These are phyloP conservation scores for Thalassiosira livingstoniorum DNA, from an alignment of 352 stramenopile species.

Conservation along the genomic window DNA sequence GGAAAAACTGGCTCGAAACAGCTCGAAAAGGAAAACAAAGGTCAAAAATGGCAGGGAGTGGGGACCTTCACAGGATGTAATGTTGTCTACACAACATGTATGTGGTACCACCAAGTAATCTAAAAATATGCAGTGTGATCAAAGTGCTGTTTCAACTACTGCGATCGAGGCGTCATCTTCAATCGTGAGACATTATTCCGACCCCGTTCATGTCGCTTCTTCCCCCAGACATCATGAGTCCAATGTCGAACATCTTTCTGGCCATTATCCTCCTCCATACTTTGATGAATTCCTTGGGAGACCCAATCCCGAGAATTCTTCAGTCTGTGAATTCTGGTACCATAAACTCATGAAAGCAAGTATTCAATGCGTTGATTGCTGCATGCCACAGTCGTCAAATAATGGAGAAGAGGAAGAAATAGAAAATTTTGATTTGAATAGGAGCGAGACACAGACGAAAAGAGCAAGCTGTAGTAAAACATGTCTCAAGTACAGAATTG, in stretches of 20 bases:
- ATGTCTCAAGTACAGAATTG: no score
- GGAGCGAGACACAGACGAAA: not conserved
- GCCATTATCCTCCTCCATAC: slow-evolving; percentile 12
- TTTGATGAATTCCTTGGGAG: slow-evolving; percentile 18
- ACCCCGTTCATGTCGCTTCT: slow-evolving; percentile 35
- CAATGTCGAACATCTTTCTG: not conserved
- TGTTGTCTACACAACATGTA: no score
- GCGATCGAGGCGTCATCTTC: slow-evolving; percentile 39
- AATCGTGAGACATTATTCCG: slow-evolving; percentile 48
- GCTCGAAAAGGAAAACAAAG: no score
- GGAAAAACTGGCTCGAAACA: no score
- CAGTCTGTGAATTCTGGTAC: slow-evolving; percentile 37
- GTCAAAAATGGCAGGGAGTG: no score
- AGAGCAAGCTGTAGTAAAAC: no score
- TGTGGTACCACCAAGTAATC: no score
- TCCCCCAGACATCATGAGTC: not conserved
- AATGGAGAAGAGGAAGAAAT: not conserved
- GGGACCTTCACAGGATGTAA: no score
- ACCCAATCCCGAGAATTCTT: slow-evolving; percentile 27
- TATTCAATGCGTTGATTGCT: not conserved
- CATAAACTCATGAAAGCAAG: slow-evolving; percentile 13
- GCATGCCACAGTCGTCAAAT: not conserved
- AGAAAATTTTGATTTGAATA: not conserved
- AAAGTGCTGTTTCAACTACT: no score
- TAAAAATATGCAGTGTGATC: no score